Evolutionary conservation across 768 basidiomycete species (phyloP).

Genomic region (Amanita polypyramis): DNA sequence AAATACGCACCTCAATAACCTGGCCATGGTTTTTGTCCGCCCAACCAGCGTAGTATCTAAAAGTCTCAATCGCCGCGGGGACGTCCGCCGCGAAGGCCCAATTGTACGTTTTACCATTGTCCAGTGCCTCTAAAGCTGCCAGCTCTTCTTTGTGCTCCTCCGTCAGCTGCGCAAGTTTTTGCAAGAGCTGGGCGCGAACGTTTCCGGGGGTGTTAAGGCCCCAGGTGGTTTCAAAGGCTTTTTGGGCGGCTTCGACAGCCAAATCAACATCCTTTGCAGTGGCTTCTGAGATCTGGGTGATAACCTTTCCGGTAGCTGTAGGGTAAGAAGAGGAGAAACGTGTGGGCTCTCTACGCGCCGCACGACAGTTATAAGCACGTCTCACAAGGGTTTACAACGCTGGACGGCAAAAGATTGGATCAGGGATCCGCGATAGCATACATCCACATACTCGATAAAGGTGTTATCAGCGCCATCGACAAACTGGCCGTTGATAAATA

Average conservation of each 20-base stretch:
- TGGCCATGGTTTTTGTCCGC: slow-evolving; percentile 79
- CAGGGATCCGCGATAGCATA: not conserved
- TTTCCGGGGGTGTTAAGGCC: slow-evolving; percentile 48
- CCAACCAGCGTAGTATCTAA: slow-evolving; percentile 84
- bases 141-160: slow-evolving; percentile 52
- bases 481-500: slow-evolving; percentile 8
- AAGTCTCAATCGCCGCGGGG: slow-evolving; percentile 28
- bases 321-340: not conserved
- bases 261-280: slow-evolving; percentile 63
- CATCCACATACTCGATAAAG: slow-evolving; percentile 3
- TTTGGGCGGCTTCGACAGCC: slow-evolving; percentile 61
- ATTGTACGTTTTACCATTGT: slow-evolving; percentile 56
- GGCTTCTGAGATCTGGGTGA: slow-evolving; percentile 49
- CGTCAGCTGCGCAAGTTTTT: slow-evolving; percentile 55
- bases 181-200: slow-evolving; percentile 43
- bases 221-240: slow-evolving; percentile 51
- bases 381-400: slow-evolving; percentile 49
- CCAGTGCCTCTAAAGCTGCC: slow-evolving; percentile 64
- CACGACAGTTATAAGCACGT: too few relatives aligned
- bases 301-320: slow-evolving; percentile 52
- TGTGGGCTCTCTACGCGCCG: too few relatives aligned
- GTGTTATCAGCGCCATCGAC: slow-evolving; percentile 4
- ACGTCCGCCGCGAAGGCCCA: slow-evolving; percentile 45
- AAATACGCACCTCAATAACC: slow-evolving; percentile 44
- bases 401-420: slow-evolving; percentile 13